Evolutionary conservation across 1,139 yeast genomes (phyloP).

Genomic region (Kodamaea fungicola): DNA sequence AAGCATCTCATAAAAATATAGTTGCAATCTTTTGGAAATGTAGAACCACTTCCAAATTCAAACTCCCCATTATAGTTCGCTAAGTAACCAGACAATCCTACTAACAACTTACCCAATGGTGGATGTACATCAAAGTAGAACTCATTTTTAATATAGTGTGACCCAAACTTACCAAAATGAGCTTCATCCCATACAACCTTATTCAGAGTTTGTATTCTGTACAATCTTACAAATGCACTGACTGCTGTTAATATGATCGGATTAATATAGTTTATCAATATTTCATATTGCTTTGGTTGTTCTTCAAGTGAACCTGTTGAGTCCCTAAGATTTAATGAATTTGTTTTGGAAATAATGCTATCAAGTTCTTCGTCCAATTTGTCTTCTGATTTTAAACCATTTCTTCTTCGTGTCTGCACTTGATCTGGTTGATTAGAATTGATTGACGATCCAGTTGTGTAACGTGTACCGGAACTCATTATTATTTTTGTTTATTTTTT

Average conservation of each 20-base stretch:
- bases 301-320: background rate
- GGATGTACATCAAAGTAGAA: conserved; percentile 80
- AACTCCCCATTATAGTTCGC: conserved; percentile 68
- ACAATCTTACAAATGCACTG: conserved; percentile 66
- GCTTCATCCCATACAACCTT: conserved; percentile 96
- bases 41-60: conserved; percentile 58
- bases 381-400: background rate
- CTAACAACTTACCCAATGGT: conserved; percentile 69
- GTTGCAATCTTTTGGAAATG: conserved; percentile 54
- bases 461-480: conserved; percentile 1
- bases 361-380: conserved; percentile 8
- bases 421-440: background rate
- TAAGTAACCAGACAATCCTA: conserved; percentile 63
- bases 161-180: conserved; percentile 72
- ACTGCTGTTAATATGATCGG: conserved; percentile 48
- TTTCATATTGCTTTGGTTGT: conserved; percentile 3
- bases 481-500: background rate
- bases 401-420: conserved; percentile 1
- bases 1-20: conserved; percentile 61
- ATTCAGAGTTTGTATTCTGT: conserved; percentile 58
- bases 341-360: conserved; percentile 14
- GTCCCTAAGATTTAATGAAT: conserved; percentile 10
- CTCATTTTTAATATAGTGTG: conserved; percentile 59
- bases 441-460: conserved; percentile 1
- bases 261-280: conserved; percentile 21